Conservation (phyloP, 257 asterid species). For the Mitragyna speciosa region DNA sequence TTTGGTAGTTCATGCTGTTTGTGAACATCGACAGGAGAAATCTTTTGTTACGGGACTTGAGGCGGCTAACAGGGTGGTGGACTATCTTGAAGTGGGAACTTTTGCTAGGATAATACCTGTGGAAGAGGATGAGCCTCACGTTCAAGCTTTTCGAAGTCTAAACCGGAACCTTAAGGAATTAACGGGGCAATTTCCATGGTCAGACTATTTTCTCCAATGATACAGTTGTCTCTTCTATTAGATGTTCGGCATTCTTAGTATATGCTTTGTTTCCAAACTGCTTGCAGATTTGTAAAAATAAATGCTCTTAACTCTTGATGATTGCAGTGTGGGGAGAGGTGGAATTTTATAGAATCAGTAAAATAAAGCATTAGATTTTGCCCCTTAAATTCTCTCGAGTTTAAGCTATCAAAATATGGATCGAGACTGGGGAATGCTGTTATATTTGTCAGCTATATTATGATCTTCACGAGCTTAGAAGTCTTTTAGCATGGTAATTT, state of each 20-base stretch:
- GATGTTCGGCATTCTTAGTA: not conserved
- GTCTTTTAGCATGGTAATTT: too few relatives aligned
- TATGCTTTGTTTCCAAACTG: too few relatives aligned
- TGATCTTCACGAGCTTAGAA: too few relatives aligned
- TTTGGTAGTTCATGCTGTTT: not conserved
- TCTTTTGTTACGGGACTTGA: conserved; percentile 53
- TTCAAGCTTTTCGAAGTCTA: conserved; percentile 44
- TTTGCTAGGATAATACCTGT: conserved; percentile 43
- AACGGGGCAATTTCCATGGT: conserved; percentile 50
- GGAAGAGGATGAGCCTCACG: conserved; percentile 56
- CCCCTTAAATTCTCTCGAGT: too few relatives aligned
- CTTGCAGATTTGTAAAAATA: not conserved
- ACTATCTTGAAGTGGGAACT: conserved; percentile 46
- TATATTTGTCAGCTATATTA: too few relatives aligned
- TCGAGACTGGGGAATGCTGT: too few relatives aligned
- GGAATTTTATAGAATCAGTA: not conserved
- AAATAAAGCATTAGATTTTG: too few relatives aligned
- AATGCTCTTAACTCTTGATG: not conserved
- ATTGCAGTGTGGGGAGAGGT: not conserved
- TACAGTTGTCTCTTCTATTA: too few relatives aligned
- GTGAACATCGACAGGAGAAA: conserved; percentile 46
- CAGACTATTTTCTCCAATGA: conserved; percentile 51
- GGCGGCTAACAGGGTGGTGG: conserved; percentile 63
- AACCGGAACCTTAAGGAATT: conserved; percentile 45
- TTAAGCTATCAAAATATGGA: too few relatives aligned